phyloP scores from a whole-genome alignment of 2,329 filamentous ascomycete species.

The Microascus cirrosus region DNA sequence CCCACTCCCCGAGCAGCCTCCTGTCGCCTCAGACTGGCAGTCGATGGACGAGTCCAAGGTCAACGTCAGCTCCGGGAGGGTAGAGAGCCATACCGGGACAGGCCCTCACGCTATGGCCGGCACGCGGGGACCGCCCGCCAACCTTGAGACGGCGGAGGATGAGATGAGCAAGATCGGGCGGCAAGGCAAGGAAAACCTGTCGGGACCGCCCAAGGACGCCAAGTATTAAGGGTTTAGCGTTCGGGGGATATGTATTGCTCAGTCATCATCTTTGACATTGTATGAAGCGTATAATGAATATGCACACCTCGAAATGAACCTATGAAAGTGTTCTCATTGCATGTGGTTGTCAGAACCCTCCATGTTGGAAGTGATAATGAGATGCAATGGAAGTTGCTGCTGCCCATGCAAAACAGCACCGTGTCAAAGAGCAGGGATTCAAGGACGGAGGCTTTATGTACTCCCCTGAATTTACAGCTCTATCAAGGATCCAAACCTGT shows the following conservation, averaged over 20 bases:
- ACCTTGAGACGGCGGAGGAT: conserved; percentile 29
- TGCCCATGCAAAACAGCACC: neutral
- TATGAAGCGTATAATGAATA: neutral
- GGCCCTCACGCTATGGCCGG: conserved; percentile 36
- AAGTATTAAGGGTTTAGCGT: neutral
- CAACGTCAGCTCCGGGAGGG: conserved; percentile 55
- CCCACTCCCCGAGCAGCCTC: conserved; percentile 68
- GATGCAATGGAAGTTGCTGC: neutral
- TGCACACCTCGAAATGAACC: neutral
- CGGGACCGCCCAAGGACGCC: neutral
- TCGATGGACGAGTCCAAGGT: conserved; percentile 57
- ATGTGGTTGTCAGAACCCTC: neutral
- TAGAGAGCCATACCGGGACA: conserved; percentile 40
- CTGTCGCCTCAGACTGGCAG: conserved; percentile 67
- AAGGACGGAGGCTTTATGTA: no score
- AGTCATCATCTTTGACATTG: neutral
- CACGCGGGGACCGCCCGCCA: conserved; percentile 48
- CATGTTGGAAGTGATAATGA: neutral
- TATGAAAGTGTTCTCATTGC: neutral
- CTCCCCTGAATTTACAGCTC: no score
- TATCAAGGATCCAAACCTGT: no score
- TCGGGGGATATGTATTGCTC: neutral
- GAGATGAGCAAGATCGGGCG: conserved; percentile 52
- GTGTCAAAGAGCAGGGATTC: neutral
- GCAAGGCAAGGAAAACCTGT: conserved; percentile 49